Base-by-base conservation (phyloP, 805 yeast species). In the Danielia oregonensis region DNA sequence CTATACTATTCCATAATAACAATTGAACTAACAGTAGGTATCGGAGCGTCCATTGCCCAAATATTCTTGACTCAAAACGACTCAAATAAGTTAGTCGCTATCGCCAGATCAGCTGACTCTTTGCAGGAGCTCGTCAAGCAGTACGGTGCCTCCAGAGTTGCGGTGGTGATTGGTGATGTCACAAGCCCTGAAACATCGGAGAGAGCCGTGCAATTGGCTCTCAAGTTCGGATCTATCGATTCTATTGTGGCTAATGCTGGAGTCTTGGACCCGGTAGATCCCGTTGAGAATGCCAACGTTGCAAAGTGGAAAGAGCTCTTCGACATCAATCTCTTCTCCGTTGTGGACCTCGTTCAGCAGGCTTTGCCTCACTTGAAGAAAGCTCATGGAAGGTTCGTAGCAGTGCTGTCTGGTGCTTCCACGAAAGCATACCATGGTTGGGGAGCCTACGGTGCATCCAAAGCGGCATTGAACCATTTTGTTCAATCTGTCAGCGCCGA, bases 361-460 rank as follows among this genome's bases (percentile, higher is more conserved):
- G 61, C 83, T 0, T 56, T 85, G 29, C 88, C 91, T 0, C 63
- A 72, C 24, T 63, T 91, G 43, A 60, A 74, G 24, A 55, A 65
- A 32, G 43, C 77, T 4, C 61, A 71, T 10, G 95, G 95, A 0
- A 72, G 67, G 26, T 69, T 83, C 24, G 67, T 91, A n/a, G 77
- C 82, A 36, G 96, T 89, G 0, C 84, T 94, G 13, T 86, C 95
- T 2, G 97, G 96, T 5, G 97, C 97, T 1, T 73, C 94, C 13
- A 70, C 72, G 1, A 73, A 68, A 34, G 63, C 79, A 13, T 68
- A 58, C 41, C 53, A 68, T 42, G 93, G 87, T 0, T 91, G 97
- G 97, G 82, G 83, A 12, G 94, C 96, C 4, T 91, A 91, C 51
- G 95, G 96, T 1, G 65, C 89, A 4, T 80, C 96, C 5, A 91